Percentiles rank a stretch among this genome's conserved stretches.
These are phyloP conservation scores for Malus hybrid DNA, from an alignment of 331 rosid species.

Conservation along the genomic window DNA sequence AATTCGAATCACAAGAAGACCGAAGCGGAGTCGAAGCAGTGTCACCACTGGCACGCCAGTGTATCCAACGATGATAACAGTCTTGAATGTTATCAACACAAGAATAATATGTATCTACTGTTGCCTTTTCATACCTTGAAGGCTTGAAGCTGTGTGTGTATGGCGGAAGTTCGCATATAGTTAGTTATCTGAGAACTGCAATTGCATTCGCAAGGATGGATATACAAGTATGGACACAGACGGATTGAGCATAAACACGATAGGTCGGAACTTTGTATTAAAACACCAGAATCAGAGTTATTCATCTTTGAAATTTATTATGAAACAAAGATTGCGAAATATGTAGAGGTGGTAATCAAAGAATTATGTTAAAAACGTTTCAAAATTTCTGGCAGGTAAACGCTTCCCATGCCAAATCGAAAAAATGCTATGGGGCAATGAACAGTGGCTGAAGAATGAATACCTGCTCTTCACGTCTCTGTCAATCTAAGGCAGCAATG, in stretches of 20 bases:
- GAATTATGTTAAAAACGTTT: neutral
- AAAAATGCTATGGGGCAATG: neutral
- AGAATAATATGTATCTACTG: neutral
- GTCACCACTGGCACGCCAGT: neutral
- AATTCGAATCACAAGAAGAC: neutral
- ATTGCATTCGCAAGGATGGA: neutral
- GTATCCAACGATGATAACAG: neutral
- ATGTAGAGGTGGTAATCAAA: neutral
- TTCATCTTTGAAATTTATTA: neutral
- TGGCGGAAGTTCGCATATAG: neutral
- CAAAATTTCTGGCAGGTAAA: neutral
- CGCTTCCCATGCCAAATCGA: neutral
- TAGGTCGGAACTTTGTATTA: neutral
- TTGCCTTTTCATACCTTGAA: neutral
- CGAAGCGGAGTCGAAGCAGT: neutral
- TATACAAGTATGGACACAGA: neutral
- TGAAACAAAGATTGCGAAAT: neutral
- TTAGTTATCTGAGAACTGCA: neutral
- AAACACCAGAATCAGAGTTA: neutral
- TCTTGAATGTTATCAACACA: neutral
- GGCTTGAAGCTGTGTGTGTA: neutral
- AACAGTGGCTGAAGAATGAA: neutral
- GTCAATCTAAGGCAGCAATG: conserved; percentile 47
- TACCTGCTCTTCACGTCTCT: neutral
- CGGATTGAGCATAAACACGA: neutral